A percentile compares a stretch with the other conserved stretches of the same genome.
These are phyloP conservation scores for Nicotiana rustica DNA, from an alignment of 305 asterid genomes.

Conservation along the genomic window DNA sequence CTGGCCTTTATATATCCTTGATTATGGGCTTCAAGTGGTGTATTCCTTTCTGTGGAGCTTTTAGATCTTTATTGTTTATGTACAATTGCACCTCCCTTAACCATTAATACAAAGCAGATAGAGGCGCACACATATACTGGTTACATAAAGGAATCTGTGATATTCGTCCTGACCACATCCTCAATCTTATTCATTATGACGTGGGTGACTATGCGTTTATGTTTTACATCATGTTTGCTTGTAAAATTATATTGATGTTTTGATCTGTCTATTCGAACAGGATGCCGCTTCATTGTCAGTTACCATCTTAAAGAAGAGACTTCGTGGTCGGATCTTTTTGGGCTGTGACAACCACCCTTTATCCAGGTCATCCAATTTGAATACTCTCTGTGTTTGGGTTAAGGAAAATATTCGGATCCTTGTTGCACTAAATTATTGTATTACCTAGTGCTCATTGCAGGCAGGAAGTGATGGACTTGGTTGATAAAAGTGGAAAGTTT, in stretches of 20 bases:
- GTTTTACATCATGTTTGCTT: conserved; percentile 27
- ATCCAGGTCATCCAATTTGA: conserved; percentile 61
- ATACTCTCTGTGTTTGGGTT: not conserved
- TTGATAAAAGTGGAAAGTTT: conserved; percentile 72
- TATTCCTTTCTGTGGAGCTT: conserved; percentile 22
- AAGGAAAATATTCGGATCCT: not conserved
- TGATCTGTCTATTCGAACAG: conserved; percentile 43
- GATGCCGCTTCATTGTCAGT: conserved; percentile 91
- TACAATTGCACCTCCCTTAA: conserved; percentile 52
- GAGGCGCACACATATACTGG: conserved; percentile 93
- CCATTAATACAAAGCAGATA: conserved; percentile 75
- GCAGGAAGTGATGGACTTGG: conserved; percentile 87
- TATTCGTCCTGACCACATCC: conserved; percentile 88
- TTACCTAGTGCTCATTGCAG: conserved; percentile 46
- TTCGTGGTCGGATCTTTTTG: conserved; percentile 66
- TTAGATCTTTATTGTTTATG: conserved; percentile 2
- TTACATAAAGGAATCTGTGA: conserved; percentile 78
- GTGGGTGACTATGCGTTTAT: conserved; percentile 49
- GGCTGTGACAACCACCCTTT: conserved; percentile 93
- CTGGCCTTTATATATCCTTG: conserved; percentile 99
- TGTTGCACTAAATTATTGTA: conserved; percentile 4
- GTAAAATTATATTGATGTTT: conserved; percentile 12
- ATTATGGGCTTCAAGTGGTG: conserved; percentile 32
- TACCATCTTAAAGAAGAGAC: conserved; percentile 76
- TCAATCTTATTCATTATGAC: conserved; percentile 90